A percentile compares a stretch with the other conserved stretches of the same genome.
Conservation (phyloP, 345 rosid genomes). For the Populus pruinosa region DNA sequence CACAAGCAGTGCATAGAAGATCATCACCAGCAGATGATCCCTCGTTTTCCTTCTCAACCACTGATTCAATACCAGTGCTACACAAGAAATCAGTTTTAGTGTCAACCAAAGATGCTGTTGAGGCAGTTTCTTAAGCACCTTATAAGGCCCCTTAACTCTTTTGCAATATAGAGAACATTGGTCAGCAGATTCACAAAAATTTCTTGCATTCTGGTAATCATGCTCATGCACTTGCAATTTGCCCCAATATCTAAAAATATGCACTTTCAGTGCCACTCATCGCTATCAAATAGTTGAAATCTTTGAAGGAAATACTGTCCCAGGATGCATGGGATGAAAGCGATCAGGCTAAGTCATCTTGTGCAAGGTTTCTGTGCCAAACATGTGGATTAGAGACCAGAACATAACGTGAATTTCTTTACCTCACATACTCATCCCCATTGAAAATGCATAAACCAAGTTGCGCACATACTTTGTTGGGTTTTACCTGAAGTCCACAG, state of each 20-base stretch:
- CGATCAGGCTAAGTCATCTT: neutral
- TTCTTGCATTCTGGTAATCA: neutral
- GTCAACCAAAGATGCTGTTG: neutral
- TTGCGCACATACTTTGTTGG: constrained; percentile 53
- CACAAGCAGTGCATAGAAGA: constrained; percentile 48
- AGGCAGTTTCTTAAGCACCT: neutral
- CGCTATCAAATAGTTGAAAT: neutral
- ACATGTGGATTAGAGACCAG: neutral
- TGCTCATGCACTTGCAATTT: neutral
- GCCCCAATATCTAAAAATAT: neutral
- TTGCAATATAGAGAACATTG: neutral
- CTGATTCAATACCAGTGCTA: constrained; percentile 40
- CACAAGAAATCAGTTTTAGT: neutral
- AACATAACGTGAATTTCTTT: neutral
- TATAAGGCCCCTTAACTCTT: neutral
- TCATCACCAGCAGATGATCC: constrained; percentile 26
- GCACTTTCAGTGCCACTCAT: neutral
- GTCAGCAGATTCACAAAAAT: neutral
- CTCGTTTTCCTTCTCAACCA: constrained; percentile 38
- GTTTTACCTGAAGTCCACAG: constrained; percentile 42
- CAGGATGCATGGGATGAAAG: neutral
- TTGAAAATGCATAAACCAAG: constrained; percentile 53
- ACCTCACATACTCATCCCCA: constrained; percentile 31
- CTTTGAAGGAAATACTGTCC: neutral
- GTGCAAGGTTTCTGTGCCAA: neutral